Percentiles rank a stretch among this genome's conserved stretches.
Evolutionary conservation across 148 eudicot genomes (phyloP).

Genomic region (Euryodendron excelsum): DNA sequence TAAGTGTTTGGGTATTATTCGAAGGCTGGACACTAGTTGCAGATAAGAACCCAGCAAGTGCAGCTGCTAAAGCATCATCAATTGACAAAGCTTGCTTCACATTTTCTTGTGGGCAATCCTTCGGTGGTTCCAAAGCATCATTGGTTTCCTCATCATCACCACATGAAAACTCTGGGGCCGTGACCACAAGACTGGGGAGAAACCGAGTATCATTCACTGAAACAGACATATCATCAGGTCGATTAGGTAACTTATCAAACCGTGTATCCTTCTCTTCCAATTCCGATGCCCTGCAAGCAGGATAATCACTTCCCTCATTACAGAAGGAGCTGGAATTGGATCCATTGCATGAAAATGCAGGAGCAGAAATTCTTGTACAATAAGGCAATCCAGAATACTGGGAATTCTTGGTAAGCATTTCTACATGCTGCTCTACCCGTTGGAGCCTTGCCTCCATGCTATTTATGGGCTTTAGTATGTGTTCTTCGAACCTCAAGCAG

Average conservation of each 20-base stretch:
- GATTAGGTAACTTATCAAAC: constrained; percentile 22
- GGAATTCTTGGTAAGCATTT: constrained; percentile 39
- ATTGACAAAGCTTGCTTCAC: constrained; percentile 58
- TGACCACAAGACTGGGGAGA: constrained; percentile 58
- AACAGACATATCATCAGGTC: constrained; percentile 21
- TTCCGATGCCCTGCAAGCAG: constrained; percentile 27
- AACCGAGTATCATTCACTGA: constrained; percentile 28
- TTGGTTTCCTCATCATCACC: constrained; percentile 60
- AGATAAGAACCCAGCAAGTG: constrained; percentile 70
- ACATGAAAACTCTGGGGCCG: constrained; percentile 76
- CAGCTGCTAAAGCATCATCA: constrained; percentile 85
- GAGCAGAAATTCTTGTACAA: constrained; percentile 49
- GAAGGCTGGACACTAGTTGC: constrained; percentile 28
- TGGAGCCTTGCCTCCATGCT: constrained; percentile 77
- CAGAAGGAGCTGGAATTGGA: constrained; percentile 44
- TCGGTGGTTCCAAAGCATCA: constrained; percentile 30
- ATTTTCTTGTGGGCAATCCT: constrained; percentile 31
- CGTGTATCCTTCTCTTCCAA: constrained; percentile 30
- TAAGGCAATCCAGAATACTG: constrained; percentile 25
- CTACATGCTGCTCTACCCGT: constrained; percentile 66
- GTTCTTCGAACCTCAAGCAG: constrained; percentile 79
- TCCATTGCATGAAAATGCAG: constrained; percentile 51
- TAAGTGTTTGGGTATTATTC: constrained; percentile 20
- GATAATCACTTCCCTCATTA: constrained; percentile 35
- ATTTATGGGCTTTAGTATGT: constrained; percentile 59